Conservation (phyloP, 352 stramenopile species). For the Peronospora destructor region DNA sequence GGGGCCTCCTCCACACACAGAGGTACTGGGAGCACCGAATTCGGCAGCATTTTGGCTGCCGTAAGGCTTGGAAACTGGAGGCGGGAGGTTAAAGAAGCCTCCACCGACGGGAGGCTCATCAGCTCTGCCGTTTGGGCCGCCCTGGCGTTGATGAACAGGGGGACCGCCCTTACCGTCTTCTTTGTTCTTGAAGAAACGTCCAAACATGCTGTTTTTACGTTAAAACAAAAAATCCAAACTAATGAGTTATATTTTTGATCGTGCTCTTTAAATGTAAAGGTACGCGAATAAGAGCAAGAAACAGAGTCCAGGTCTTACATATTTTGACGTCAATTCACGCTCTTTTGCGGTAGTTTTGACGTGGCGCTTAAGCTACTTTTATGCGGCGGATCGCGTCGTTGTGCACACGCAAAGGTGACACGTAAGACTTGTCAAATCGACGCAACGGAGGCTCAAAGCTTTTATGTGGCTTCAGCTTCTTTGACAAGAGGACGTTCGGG, state of each 20-base stretch:
- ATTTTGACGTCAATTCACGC: slow-evolving; percentile 7
- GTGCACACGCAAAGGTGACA: not conserved
- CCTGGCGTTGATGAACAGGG: slow-evolving; percentile 42
- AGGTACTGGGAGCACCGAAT: slow-evolving; percentile 8
- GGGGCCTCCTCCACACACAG: slow-evolving; percentile 8
- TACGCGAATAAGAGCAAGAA: not conserved
- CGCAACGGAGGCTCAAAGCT: not conserved
- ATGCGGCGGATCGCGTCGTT: not conserved
- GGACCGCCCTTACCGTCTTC: slow-evolving; percentile 60
- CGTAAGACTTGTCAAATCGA: not conserved
- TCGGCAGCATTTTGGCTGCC: slow-evolving; percentile 16
- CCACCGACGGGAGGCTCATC: slow-evolving; percentile 45
- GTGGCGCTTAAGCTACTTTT: not conserved
- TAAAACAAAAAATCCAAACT: slow-evolving; percentile 2
- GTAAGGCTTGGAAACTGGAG: slow-evolving; percentile 48
- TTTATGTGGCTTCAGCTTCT: no score
- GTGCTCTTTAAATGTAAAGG: not conserved
- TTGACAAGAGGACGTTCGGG: no score
- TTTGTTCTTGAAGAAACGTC: slow-evolving; percentile 81
- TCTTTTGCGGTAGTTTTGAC: not conserved
- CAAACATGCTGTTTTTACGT: slow-evolving; percentile 44
- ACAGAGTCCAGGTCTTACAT: slow-evolving; percentile 2
- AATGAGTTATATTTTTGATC: slow-evolving; percentile 1
- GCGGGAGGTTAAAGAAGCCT: slow-evolving; percentile 82
- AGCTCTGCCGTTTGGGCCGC: slow-evolving; percentile 15